These are phyloP conservation scores for Clavaria fumosa DNA, from an alignment of 768 basidiomycete species.

Conservation along the genomic window DNA sequence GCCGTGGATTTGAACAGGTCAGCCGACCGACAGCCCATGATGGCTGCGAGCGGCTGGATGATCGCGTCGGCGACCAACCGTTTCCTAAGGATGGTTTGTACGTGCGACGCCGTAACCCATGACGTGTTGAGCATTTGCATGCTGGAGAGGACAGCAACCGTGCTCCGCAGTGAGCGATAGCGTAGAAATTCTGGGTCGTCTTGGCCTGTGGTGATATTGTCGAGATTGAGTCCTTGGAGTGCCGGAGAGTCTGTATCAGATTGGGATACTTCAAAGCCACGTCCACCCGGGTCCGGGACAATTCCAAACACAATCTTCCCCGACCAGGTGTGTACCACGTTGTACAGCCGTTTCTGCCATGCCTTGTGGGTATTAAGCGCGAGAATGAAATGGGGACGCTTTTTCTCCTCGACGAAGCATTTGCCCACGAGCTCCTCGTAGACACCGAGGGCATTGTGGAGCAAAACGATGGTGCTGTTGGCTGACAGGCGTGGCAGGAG, in stretches of 20 bases:
- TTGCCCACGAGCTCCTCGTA: constrained; percentile 58
- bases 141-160: constrained; percentile 46
- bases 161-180: constrained; percentile 51
- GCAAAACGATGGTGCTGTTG: constrained; percentile 72
- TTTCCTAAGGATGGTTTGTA: constrained; percentile 57
- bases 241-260: constrained; percentile 20
- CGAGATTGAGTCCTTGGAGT: constrained; percentile 31
- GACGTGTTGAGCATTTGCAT: constrained; percentile 36
- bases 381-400: constrained; percentile 76
- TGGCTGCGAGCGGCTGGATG: constrained; percentile 76
- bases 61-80: constrained; percentile 72
- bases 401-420: constrained; percentile 56
- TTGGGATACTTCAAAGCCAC: constrained; percentile 46
- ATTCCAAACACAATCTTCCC: constrained; percentile 60
- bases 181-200: constrained; percentile 25
- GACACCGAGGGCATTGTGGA: constrained; percentile 91
- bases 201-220: constrained; percentile 32
- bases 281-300: constrained; percentile 18
- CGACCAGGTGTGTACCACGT: constrained; percentile 54
- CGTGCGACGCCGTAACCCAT: constrained; percentile 49
- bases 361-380: constrained; percentile 74
- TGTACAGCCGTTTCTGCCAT: constrained; percentile 33
- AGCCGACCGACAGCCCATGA: constrained; percentile 71
- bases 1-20: constrained; percentile 36
- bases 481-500: constrained; percentile 50